Conservation (phyloP, 1,284 basidiomycete genomes). For the Naganishia albida region DNA sequence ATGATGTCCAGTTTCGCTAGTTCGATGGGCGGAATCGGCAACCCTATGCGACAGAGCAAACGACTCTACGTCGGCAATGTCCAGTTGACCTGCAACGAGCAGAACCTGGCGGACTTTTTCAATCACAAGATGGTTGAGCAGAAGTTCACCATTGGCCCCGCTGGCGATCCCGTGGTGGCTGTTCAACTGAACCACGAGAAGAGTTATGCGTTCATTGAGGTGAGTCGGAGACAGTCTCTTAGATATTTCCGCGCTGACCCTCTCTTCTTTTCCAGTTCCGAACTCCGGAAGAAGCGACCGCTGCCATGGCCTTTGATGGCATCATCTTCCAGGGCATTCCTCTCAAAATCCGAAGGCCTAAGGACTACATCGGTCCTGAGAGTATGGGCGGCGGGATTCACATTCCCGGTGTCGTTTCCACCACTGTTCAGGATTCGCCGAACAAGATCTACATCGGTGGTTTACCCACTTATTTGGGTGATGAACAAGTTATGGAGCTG, state of each 20-base stretch:
- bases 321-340: slow-evolving; percentile 90
- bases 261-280: slow-evolving; percentile 69
- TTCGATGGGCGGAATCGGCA: slow-evolving; percentile 61
- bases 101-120: slow-evolving; percentile 87
- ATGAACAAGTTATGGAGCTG: slow-evolving; percentile 97
- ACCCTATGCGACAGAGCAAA: slow-evolving; percentile 85
- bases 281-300: slow-evolving; percentile 91
- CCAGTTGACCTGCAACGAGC: slow-evolving; percentile 85
- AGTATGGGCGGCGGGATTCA: slow-evolving; percentile 58
- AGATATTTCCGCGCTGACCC: not conserved
- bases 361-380: slow-evolving; percentile 75
- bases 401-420: slow-evolving; percentile 92
- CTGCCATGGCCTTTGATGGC: slow-evolving; percentile 95
- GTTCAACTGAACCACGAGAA: slow-evolving; percentile 97
- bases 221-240: slow-evolving; percentile 49
- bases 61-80: slow-evolving; percentile 95
- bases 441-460: slow-evolving; percentile 99
- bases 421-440: slow-evolving; percentile 92
- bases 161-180: slow-evolving; percentile 84
- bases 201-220: slow-evolving; percentile 95
- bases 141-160: slow-evolving; percentile 75
- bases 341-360: slow-evolving; percentile 92
- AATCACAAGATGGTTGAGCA: slow-evolving; percentile 93
- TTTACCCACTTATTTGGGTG: slow-evolving; percentile 88
- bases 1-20: slow-evolving; percentile 22